Conservation (phyloP, 768 basidiomycete species). For the Termitomyces bulborhizus region DNA sequence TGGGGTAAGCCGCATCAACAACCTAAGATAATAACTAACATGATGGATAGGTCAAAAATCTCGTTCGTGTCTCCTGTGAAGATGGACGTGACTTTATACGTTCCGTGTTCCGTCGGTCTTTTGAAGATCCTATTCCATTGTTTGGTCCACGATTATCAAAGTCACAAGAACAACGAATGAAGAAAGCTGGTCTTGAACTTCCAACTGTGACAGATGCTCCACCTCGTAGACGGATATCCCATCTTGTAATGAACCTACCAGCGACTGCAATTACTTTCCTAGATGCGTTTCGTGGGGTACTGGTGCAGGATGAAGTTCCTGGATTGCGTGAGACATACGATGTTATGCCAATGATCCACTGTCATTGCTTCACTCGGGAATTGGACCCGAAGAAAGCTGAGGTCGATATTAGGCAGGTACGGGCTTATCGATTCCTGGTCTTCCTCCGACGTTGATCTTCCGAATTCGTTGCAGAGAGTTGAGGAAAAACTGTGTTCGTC, state of each 20-base stretch:
- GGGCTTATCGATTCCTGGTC: slow-evolving; percentile 17
- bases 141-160: slow-evolving; percentile 44
- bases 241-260: slow-evolving; percentile 98
- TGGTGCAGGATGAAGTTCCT: slow-evolving; percentile 30
- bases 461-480: slow-evolving; percentile 49
- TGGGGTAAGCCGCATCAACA: slow-evolving; percentile 43
- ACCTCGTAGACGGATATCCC: slow-evolving; percentile 56
- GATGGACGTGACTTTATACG: slow-evolving; percentile 89
- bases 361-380: slow-evolving; percentile 94
- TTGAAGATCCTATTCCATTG: slow-evolving; percentile 63
- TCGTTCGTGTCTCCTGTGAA: slow-evolving; percentile 68
- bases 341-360: slow-evolving; percentile 88
- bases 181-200: slow-evolving; percentile 11
- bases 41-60: slow-evolving; percentile 52
- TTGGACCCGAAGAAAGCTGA: slow-evolving; percentile 60
- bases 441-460: slow-evolving; percentile 11
- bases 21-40: slow-evolving; percentile 4
- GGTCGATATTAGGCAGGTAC: slow-evolving; percentile 74
- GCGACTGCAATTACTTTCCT: slow-evolving; percentile 88
- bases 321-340: slow-evolving; percentile 42
- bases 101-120: slow-evolving; percentile 41
- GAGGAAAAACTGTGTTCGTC: slow-evolving; percentile 54
- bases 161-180: slow-evolving; percentile 31
- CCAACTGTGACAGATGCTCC: neutral
- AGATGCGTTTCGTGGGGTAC: slow-evolving; percentile 78